A percentile compares a stretch with the other conserved stretches of the same genome.
phyloP scores from a whole-genome alignment of 2,329 filamentous ascomycete genomes.

The Ophiostoma pallidulum region DNA sequence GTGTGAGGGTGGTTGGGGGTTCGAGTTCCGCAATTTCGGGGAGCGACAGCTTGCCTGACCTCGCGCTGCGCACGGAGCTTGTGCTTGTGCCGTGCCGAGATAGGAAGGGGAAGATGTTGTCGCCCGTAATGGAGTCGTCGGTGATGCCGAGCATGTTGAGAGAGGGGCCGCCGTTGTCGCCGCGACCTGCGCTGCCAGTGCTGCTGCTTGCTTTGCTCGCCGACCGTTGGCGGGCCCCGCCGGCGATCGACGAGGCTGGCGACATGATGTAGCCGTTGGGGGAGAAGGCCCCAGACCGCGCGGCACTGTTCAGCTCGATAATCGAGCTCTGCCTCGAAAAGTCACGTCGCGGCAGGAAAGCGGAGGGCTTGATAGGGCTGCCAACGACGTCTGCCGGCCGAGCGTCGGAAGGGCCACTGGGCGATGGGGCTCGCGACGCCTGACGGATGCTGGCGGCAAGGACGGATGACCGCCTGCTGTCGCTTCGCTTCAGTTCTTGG shows the following conservation, averaged over 20 bases:
- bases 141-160: constrained; percentile 2
- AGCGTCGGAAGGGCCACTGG: not conserved
- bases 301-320: constrained; percentile 56
- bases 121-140: constrained; percentile 24
- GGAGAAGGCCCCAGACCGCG: constrained; percentile 61
- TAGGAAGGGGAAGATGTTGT: constrained; percentile 27
- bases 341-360: constrained; percentile 17
- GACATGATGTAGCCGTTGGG: constrained; percentile 60
- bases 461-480: constrained; percentile 56
- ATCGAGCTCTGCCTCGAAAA: constrained; percentile 44
- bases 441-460: constrained; percentile 37
- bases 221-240: constrained; percentile 45
- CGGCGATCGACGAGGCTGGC: constrained; percentile 51
- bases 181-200: constrained; percentile 29
- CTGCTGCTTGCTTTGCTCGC: constrained; percentile 42
- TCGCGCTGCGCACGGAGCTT: constrained; percentile 41
- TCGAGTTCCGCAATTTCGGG: constrained; percentile 51
- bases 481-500: constrained; percentile 59
- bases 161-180: not conserved
- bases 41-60: constrained; percentile 41
- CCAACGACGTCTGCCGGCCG: constrained; percentile 15
- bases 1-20: constrained; percentile 37
- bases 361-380: not conserved
- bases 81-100: constrained; percentile 47
- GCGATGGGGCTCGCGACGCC: constrained; percentile 10